Base-by-base conservation (phyloP, 345 rosid species). In the Camelina sativa region DNA sequence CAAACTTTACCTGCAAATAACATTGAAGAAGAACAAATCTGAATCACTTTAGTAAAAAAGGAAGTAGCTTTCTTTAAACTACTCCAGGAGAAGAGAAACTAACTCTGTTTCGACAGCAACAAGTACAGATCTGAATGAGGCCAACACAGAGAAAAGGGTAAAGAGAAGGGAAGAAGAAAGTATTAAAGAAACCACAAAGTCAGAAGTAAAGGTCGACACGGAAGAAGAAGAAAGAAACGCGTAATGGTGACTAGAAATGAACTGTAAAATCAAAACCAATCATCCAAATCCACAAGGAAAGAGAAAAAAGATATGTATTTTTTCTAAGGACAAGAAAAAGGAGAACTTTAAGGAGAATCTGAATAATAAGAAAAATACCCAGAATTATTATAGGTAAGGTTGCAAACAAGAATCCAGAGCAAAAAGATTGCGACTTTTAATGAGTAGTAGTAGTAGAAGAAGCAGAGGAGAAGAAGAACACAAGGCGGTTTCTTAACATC, bases 91-190 rank as follows among this genome's bases (percentile, higher is more conserved):
- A 50, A 2, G 12, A 50, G 54, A 50, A 63, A 76, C 74, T 62
- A 73, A 51, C 76, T 50, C 51, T 51, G 86, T 76, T 63, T 65
- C 71, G 44, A 61, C 68, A 43, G 19, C 22, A 72, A 66, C 73
- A 76, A 84, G 71, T 53, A 63, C 84, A 88, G 93, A 85, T 91
- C 93, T 80, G 87, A 79, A 59, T 16, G 34, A 54, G 54, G 40
- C 48, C 51, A 61, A 53, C 62, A 38, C 3, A 35, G 9, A 32
- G 17, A 65, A 19, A 60, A 52, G 57, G 7, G 4, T 7, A 59
- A 11, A 60, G 48, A 60, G 32, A 38, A 60, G 51, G 16, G 30
- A 28, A 28, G 30, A 62, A 70, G 28, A 34, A 63, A 50, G 65
- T 47, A 77, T 67, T 65, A 55, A 48, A 82, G 78, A 85, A 71